Evolutionary conservation across 129 eudicot species (phyloP).

Genomic region (Flaveria linearis): DNA sequence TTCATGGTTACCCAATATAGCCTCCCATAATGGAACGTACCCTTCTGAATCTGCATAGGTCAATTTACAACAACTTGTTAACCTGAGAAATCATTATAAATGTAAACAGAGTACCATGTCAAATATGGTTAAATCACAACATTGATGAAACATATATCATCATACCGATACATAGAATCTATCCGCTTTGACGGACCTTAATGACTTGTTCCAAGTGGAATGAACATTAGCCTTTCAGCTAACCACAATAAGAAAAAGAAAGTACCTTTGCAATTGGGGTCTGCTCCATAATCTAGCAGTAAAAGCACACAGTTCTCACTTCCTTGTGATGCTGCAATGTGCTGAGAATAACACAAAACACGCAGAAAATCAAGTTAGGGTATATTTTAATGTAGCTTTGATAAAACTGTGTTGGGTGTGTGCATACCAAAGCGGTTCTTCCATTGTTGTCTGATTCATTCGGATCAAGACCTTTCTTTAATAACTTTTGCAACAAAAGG

Average conservation of each 20-base stretch:
- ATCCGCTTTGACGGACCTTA: background rate
- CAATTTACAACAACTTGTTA: background rate
- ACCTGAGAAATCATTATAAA: background rate
- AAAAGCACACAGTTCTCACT: conserved; percentile 78
- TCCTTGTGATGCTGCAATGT: conserved; percentile 93
- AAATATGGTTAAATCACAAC: background rate
- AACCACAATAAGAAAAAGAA: conserved; percentile 9
- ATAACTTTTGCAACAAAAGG: conserved; percentile 65
- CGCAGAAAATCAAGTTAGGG: background rate
- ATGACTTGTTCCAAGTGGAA: background rate
- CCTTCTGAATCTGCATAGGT: conserved; percentile 73
- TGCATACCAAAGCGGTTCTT: conserved; percentile 75
- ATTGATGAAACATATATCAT: background rate
- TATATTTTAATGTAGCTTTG: background rate
- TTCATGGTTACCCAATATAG: conserved; percentile 58
- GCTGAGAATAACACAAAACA: conserved; percentile 48
- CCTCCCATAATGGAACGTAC: conserved; percentile 90
- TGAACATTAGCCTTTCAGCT: background rate
- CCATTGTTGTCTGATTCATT: conserved; percentile 87
- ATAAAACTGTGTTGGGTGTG: background rate
- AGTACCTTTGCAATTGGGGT: conserved; percentile 74
- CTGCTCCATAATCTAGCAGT: conserved; percentile 85
- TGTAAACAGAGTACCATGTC: background rate
- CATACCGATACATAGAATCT: background rate
- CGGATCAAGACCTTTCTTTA: conserved; percentile 84